Evolutionary conservation across 768 basidiomycete species (phyloP).

Genomic region (Termitomyces sp.): DNA sequence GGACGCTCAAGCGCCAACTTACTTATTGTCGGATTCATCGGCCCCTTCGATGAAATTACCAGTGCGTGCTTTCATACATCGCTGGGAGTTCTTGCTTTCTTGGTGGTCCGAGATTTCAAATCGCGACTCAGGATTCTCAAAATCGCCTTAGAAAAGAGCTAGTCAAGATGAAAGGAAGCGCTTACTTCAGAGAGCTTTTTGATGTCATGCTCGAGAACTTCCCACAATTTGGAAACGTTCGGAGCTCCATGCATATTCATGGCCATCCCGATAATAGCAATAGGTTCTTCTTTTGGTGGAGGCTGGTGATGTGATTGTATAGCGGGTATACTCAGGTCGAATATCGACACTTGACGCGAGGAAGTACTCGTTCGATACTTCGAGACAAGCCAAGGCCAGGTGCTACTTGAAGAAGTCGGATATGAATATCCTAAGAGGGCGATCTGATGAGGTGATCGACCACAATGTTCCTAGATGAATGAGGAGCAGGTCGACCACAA

Average conservation of each 20-base stretch:
- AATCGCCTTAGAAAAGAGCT: conserved; percentile 4
- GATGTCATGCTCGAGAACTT: conserved; percentile 50
- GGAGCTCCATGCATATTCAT: conserved; percentile 55
- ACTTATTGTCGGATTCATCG: too few relatives aligned
- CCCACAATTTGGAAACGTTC: conserved; percentile 50
- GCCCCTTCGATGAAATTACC: too few relatives aligned
- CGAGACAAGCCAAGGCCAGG: conserved; percentile 40
- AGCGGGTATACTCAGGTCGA: conserved; percentile 22
- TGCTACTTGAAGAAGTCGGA: conserved; percentile 46
- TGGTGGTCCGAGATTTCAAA: too few relatives aligned
- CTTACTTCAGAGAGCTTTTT: conserved; percentile 33
- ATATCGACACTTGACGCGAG: conserved; percentile 14
- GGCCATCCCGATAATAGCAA: conserved; percentile 55
- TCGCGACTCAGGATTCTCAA: conserved; percentile 47
- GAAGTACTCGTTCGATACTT: conserved; percentile 33
- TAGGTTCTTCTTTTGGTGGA: conserved; percentile 19
- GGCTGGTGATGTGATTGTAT: conserved; percentile 1
- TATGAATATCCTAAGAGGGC: conserved; percentile 5
- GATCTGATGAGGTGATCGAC: too few relatives aligned
- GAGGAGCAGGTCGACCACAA: conserved; percentile 49
- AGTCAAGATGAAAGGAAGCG: background rate
- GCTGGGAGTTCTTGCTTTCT: too few relatives aligned
- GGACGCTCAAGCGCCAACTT: background rate
- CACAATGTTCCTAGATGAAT: conserved; percentile 37
- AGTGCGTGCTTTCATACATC: too few relatives aligned